Conservation (phyloP, 257 asterid species). For the Osmanthus fragrans region DNA sequence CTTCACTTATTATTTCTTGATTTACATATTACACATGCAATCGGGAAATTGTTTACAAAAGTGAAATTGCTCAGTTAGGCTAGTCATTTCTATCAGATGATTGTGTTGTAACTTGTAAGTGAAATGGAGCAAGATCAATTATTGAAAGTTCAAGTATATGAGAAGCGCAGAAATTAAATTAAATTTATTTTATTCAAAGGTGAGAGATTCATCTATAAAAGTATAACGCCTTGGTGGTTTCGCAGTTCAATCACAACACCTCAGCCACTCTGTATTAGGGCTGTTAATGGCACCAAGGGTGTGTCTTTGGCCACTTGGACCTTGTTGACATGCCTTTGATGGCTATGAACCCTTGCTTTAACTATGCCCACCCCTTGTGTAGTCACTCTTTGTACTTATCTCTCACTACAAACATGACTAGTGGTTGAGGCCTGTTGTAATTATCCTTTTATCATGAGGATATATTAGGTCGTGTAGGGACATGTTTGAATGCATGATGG, state of each 20-base stretch:
- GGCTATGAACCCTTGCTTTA: not conserved
- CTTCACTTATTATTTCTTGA: slow-evolving; percentile 3
- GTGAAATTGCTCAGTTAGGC: no score
- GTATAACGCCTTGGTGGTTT: not conserved
- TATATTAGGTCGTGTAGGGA: not conserved
- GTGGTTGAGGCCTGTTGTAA: no score
- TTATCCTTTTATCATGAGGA: not conserved
- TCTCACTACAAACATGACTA: not conserved
- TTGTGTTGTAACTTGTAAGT: not conserved
- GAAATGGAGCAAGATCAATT: not conserved
- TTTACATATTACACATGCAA: not conserved
- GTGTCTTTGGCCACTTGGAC: not conserved
- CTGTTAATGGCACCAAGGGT: not conserved
- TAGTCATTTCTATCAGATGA: no score
- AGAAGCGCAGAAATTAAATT: not conserved
- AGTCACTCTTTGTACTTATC: not conserved
- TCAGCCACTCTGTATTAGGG: not conserved
- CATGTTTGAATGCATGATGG: not conserved
- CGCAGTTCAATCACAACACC: not conserved
- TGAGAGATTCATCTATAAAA: not conserved
- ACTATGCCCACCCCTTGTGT: not conserved
- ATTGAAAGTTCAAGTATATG: not conserved
- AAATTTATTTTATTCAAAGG: no score
- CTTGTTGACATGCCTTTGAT: not conserved
- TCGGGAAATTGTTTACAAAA: no score